Conservation (phyloP, 2,329 filamentous ascomycete species). For the Aspergillus pseudoviridinutans region DNA sequence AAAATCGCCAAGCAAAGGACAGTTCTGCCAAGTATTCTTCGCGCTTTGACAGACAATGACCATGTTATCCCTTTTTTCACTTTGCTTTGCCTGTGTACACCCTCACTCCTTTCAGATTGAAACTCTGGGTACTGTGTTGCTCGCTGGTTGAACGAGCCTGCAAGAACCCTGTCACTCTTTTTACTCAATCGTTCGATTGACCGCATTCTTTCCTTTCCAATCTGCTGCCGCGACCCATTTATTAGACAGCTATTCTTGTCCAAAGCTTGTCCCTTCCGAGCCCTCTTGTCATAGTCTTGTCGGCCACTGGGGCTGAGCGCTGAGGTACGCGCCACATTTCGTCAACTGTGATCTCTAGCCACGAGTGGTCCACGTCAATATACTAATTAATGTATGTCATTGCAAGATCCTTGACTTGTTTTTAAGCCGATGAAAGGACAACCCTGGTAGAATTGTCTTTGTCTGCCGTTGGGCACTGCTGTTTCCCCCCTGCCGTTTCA, state of each 20-base stretch:
- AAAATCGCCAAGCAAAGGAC: background rate
- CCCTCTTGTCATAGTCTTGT: background rate
- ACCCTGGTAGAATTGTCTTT: background rate
- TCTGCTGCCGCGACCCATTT: background rate
- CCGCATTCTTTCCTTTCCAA: background rate
- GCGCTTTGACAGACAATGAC: background rate
- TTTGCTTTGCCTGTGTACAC: background rate
- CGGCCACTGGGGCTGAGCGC: background rate
- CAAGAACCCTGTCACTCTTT: background rate
- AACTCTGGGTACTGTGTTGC: background rate
- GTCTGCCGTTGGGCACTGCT: background rate
- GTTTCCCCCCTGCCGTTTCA: background rate
- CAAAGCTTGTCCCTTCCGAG: background rate
- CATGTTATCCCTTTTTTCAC: background rate
- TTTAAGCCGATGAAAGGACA: background rate
- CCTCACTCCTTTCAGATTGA: background rate
- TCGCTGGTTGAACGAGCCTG: background rate
- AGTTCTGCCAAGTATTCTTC: background rate
- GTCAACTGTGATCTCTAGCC: background rate
- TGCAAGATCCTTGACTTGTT: background rate
- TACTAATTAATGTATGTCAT: background rate
- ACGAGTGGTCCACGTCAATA: background rate
- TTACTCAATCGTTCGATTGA: background rate
- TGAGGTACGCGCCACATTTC: constrained; percentile 7
- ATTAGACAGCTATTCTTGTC: background rate